Evolutionary conservation across 352 stramenopile genomes (phyloP), one percentile per base, ranked within the genome.

Genomic region (Globisporangium viniferum): DNA sequence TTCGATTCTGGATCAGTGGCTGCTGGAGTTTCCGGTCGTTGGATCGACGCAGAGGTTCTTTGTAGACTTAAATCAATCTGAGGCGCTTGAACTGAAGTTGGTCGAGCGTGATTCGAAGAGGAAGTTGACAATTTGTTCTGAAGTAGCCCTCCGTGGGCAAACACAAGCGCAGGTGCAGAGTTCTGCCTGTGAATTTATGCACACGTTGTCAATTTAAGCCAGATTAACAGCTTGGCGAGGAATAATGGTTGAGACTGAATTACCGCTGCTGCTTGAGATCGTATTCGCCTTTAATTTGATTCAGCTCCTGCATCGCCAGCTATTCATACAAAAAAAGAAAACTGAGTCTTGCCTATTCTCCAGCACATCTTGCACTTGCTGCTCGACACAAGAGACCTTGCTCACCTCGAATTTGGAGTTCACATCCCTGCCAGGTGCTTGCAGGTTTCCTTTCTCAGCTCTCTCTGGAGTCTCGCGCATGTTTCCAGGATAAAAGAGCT

Each of bases 371-470:
- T 3, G 27, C n/a, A 35, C 8, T n/a, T 57, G 2, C 10, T 46
- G 12, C 0, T 46, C 18, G 2, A 61, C 20, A 36, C 55, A 20
- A 12, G 18, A 18, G 20, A 29, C 1, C 18, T 9, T 56, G 14
- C 20, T 55, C 54, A 84, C 79, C 75, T 82, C 71, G 36, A 82
- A 88, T 54, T 88, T 88, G 56, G 62, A 66, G 60, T 83, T 80
- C 41, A 87, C 78, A 36, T 81, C 76, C 15, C 49, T 59, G 3
- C 5, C 46, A 7, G 20, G 36, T 10, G 29, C 4, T 12, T 39
- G 14, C 29, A 3, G 18, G 10, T 5, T 44, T 64, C 27, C 7
- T n/a, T 56, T 33, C 20, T 67, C 56, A 6, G 18, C 2, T 20
- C 36, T 35, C 2, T 0, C 18, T 6, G 35, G 22, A 33, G 18